Evolutionary conservation across 192 early-diverging fungal species (phyloP).

Genomic region (Pilobolus umbonatus): DNA sequence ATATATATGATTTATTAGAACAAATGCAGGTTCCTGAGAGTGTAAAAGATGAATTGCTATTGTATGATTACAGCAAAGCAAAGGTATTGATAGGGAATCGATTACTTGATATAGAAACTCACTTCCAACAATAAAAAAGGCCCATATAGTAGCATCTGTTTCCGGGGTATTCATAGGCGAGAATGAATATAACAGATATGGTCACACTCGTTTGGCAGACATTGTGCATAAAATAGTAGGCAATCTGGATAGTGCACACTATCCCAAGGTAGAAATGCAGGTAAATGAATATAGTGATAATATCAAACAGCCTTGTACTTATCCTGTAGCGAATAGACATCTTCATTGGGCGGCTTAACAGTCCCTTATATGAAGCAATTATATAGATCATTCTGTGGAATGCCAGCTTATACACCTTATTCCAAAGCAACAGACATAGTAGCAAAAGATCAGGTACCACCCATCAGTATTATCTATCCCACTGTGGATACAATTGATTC

Average conservation of each 20-base stretch:
- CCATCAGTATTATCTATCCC: constrained; percentile 41
- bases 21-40: constrained; percentile 47
- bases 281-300: constrained; percentile 14
- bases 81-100: constrained; percentile 23
- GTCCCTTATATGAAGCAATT: constrained; percentile 35
- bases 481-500: constrained; percentile 32
- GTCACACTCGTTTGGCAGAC: constrained; percentile 39
- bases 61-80: constrained; percentile 46
- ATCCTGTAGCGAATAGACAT: constrained; percentile 27
- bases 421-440: neutral
- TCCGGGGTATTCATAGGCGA: constrained; percentile 35
- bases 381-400: constrained; percentile 38
- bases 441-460: constrained; percentile 16
- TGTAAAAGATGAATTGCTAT: constrained; percentile 34
- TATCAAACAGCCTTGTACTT: too few species aligned
- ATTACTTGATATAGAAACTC: neutral
- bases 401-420: constrained; percentile 11
- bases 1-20: constrained; percentile 39
- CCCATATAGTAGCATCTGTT: constrained; percentile 51
- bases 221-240: constrained; percentile 28
- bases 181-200: constrained; percentile 40
- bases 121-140: constrained; percentile 11
- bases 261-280: constrained; percentile 40
- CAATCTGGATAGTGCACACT: neutral
- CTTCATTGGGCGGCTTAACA: constrained; percentile 40